Evolutionary conservation across 2,329 filamentous ascomycete genomes (phyloP), one percentile per base, ranked within the genome.

Genomic region (Diaporthe citri): DNA sequence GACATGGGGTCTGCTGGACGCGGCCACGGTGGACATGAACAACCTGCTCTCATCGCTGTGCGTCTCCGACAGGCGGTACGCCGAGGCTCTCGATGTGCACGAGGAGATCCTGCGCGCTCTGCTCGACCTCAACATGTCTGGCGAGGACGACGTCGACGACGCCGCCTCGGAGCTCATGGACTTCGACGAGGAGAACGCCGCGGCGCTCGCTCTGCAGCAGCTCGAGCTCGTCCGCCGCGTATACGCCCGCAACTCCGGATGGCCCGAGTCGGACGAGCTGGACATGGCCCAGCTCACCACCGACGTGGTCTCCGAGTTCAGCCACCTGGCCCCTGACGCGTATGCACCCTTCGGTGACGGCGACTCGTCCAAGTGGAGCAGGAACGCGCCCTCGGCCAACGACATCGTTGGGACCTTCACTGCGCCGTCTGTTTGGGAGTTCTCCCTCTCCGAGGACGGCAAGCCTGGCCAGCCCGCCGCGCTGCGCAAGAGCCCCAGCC

Each of bases 21-120:
- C 75, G 69, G 75, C 75, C 39, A 76, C 75, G 52, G 75, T 76
- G 60, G 75, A 76, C 69, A 75, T 75, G 73, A 76, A 75, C 75
- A 76, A 76, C 75, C 75, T 76, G 36, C 73, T 76, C 39, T 76
- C 75, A 22, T 74, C 75, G 39, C 62, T 76, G 39, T 75, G 70
- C 25, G 75, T 76, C 51, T 57, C 73, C n/a, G 75, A 76, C 70
- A 55, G 36, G 48, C 73, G 75, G 46, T 76, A 75, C 34, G 62
- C 75, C n/a, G 75, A 76, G 39, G 75, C 75, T 20, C 62, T 76
- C 25, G 75, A 76, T 20, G 73, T 76, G 43, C 75, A 76, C 70
- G 73, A 76, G 73, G 75, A 76, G 41, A 76, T 76, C 43, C 73
- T 76, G 48, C 75, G 75, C 17, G 75, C 75, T 12, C 73, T 76